These are phyloP conservation scores for Endothia cerciana DNA, from an alignment of 2,329 filamentous ascomycete genomes.

Conservation along the genomic window DNA sequence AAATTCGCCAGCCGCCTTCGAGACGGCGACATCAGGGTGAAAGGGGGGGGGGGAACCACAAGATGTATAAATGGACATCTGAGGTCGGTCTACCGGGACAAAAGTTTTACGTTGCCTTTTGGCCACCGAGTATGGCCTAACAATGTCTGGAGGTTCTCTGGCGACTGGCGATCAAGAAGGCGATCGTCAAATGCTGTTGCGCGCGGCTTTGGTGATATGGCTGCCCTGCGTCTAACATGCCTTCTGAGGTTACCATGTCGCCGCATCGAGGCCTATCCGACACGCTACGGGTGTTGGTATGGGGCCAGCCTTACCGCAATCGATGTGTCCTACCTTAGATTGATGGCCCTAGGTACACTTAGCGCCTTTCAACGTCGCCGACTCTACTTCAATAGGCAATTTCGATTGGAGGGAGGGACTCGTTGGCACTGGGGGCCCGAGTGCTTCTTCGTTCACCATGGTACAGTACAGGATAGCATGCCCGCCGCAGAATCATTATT, in stretches of 20 bases:
- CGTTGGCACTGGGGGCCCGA: not conserved
- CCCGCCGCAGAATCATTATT: not conserved
- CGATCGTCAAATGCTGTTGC: not conserved
- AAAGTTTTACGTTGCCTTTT: not conserved
- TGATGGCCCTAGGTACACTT: not conserved
- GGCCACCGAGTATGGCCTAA: not conserved
- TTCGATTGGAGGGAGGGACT: not conserved
- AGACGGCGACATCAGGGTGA: not conserved
- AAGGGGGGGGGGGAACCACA: not conserved
- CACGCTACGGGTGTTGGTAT: conserved; percentile 7
- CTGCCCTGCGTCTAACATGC: not conserved
- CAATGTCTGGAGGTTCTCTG: not conserved
- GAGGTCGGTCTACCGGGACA: not conserved
- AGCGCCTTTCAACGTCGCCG: not conserved
- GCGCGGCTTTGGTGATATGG: conserved; percentile 3
- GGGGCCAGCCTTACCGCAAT: conserved; percentile 10
- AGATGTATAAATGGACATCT: not conserved
- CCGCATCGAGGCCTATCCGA: not conserved
- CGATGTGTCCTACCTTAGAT: not conserved
- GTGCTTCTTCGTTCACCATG: not conserved
- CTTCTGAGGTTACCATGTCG: not conserved
- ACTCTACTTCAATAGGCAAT: conserved; percentile 3
- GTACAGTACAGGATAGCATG: not conserved
- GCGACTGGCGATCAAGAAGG: conserved; percentile 3
- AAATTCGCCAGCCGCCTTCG: conserved; percentile 10